A percentile compares a stretch with the other conserved stretches of the same genome.
Evolutionary conservation across 495 filamentous ascomycete species (phyloP).

Genomic region (Xylaria curta): DNA sequence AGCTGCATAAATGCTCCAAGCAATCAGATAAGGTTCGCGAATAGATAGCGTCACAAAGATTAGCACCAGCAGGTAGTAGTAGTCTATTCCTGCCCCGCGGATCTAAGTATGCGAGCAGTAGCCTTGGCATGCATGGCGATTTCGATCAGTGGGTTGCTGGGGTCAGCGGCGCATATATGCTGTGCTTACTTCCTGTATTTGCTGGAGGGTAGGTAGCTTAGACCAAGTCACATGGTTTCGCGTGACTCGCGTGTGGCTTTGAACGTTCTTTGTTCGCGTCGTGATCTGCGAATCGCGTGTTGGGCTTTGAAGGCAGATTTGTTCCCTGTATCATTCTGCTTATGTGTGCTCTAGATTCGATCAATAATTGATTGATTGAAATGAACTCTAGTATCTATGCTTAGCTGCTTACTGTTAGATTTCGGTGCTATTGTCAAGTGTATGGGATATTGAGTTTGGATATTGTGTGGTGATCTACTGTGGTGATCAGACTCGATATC

Average conservation of each 20-base stretch:
- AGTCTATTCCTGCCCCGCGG: background rate
- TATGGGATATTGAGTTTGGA: background rate
- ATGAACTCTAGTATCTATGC: background rate
- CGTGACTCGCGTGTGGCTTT: background rate
- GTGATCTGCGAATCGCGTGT: background rate
- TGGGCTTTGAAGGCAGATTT: background rate
- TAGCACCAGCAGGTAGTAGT: background rate
- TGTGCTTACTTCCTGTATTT: background rate
- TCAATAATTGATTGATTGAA: background rate
- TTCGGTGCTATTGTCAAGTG: background rate
- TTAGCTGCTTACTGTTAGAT: background rate
- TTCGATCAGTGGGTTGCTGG: background rate
- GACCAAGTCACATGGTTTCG: slow-evolving; percentile 17
- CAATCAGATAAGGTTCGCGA: background rate
- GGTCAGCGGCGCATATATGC: background rate
- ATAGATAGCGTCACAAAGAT: background rate
- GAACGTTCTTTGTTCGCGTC: background rate
- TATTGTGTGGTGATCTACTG: no score
- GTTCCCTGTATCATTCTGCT: background rate
- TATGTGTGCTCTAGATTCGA: background rate
- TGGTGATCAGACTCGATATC: no score
- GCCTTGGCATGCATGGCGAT: background rate
- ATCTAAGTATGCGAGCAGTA: background rate
- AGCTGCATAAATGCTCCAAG: background rate
- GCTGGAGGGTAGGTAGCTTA: background rate